phyloP scores from a whole-genome alignment of 2,329 filamentous ascomycete genomes.

The Beauveria sp. region DNA sequence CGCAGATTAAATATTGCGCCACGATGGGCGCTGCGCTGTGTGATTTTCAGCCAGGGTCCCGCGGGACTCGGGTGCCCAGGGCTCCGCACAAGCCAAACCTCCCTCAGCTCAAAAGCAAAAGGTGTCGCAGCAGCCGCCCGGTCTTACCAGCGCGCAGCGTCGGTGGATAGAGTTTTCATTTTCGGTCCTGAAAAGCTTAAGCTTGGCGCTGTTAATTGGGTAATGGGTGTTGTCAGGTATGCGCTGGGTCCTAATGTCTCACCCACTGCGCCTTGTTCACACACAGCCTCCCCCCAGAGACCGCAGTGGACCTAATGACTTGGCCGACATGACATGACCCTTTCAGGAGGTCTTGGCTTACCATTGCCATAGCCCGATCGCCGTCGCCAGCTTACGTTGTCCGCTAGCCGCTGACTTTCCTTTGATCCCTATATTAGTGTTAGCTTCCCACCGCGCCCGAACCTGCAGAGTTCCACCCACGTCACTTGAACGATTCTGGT shows the following conservation, averaged over 20 bases:
- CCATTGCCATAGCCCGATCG: not conserved
- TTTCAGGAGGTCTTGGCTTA: slow-evolving; percentile 1
- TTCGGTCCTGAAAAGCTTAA: not conserved
- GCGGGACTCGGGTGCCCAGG: not conserved
- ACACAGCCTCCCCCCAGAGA: not conserved
- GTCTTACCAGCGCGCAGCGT: not conserved
- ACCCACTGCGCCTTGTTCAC: slow-evolving; percentile 4
- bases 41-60: not conserved
- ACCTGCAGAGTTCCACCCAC: not conserved
- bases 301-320: not conserved
- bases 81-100: not conserved
- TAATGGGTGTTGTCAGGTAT: not conserved
- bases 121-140: not conserved
- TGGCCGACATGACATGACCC: not conserved
- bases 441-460: not conserved
- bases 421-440: not conserved
- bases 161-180: not conserved
- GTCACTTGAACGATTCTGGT: not conserved
- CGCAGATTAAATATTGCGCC: not conserved
- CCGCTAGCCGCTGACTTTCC: not conserved
- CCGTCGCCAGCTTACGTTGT: slow-evolving; percentile 3
- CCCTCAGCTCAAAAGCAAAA: not conserved
- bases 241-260: not conserved
- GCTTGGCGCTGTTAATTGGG: not conserved
- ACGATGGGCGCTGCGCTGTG: not conserved